phyloP scores from a whole-genome alignment of 2,329 filamentous ascomycete genomes.

The Metarhizium anisopliae region DNA sequence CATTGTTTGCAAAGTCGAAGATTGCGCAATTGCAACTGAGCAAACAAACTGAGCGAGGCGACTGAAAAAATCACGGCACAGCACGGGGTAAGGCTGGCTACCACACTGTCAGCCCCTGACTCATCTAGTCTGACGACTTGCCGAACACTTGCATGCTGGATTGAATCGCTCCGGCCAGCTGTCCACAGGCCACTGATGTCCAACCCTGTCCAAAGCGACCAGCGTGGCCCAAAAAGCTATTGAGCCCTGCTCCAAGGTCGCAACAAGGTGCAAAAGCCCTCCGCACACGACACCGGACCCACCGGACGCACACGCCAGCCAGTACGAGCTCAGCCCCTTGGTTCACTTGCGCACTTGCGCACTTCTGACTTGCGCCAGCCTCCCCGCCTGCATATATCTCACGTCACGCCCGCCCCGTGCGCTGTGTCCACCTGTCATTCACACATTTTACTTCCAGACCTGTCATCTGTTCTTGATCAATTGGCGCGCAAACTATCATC shows the following conservation, averaged over 20 bases:
- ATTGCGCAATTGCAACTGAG: background rate
- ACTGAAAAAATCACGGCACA: too few species aligned
- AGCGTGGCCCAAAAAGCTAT: background rate
- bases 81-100: background rate
- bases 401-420: constrained; percentile 10
- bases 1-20: background rate
- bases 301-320: constrained; percentile 1
- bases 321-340: constrained; percentile 3
- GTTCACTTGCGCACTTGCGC: background rate
- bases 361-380: constrained; percentile 3
- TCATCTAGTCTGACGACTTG: background rate
- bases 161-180: background rate
- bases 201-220: background rate
- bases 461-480: constrained; percentile 1
- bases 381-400: constrained; percentile 17
- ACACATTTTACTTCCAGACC: constrained; percentile 3
- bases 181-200: background rate
- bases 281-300: constrained; percentile 4
- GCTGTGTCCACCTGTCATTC: constrained; percentile 11
- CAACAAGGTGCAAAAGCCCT: constrained; percentile 4
- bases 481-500: constrained; percentile 6
- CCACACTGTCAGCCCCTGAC: background rate
- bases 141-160: background rate
- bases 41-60: background rate
- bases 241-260: background rate